A percentile compares a stretch with the other conserved stretches of the same genome.
phyloP scores from a whole-genome alignment of 331 rosid genomes.

The Acacia pycnantha region DNA sequence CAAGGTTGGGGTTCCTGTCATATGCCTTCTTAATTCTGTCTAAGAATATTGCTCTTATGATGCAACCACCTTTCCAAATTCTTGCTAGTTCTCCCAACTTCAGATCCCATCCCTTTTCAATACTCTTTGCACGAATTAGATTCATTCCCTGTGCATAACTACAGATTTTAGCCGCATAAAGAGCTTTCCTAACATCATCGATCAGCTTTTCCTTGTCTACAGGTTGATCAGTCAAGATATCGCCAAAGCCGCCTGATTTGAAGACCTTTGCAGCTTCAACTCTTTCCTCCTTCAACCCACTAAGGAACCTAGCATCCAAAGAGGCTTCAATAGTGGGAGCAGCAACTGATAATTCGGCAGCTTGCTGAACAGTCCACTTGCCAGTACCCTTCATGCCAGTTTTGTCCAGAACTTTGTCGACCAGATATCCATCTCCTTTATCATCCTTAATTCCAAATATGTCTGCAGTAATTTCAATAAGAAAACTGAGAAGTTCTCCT shows the following conservation, averaged over 20 bases:
- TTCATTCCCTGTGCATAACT: slow-evolving; percentile 73
- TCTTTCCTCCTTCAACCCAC: slow-evolving; percentile 68
- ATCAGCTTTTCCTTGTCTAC: slow-evolving; percentile 54
- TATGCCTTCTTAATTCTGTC: slow-evolving; percentile 62
- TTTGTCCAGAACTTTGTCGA: slow-evolving; percentile 68
- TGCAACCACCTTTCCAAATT: slow-evolving; percentile 74
- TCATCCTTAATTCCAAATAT: slow-evolving; percentile 90
- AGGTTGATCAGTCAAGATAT: slow-evolving; percentile 31
- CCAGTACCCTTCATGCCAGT: slow-evolving; percentile 97
- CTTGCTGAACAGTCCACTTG: slow-evolving; percentile 87
- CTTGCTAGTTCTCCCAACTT: slow-evolving; percentile 58
- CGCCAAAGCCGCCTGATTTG: slow-evolving; percentile 43
- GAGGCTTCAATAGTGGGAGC: slow-evolving; percentile 56
- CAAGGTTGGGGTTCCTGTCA: slow-evolving; percentile 56
- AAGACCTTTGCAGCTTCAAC: slow-evolving; percentile 54
- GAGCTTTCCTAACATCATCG: slow-evolving; percentile 61
- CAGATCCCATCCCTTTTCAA: slow-evolving; percentile 52
- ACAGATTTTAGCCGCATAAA: slow-evolving; percentile 59
- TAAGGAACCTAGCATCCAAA: slow-evolving; percentile 64
- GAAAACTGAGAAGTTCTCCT: slow-evolving; percentile 88
- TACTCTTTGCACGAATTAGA: slow-evolving; percentile 59
- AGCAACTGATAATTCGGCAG: slow-evolving; percentile 64
- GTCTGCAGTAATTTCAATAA: slow-evolving; percentile 88
- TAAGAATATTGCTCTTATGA: slow-evolving; percentile 57
- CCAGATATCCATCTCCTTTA: slow-evolving; percentile 67